phyloP scores from a whole-genome alignment of 75 land plant genomes.

The Sequoia sempervirens region DNA sequence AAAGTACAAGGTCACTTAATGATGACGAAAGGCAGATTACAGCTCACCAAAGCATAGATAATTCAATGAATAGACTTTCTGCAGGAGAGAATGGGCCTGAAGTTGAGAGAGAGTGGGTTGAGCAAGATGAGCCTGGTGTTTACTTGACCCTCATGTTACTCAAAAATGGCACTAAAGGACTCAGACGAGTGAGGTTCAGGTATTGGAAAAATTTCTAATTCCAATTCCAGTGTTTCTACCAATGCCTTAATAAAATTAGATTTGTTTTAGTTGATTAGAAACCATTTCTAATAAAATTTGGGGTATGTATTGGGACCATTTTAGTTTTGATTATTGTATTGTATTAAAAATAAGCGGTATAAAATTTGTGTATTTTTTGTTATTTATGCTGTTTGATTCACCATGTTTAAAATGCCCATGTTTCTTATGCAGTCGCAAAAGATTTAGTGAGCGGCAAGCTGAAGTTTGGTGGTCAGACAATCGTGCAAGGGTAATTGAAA shows the following conservation, averaged over 20 bases:
- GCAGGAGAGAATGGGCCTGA: conserved; percentile 20
- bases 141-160: conserved; percentile 57
- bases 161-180: conserved; percentile 52
- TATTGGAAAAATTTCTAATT: conserved; percentile 15
- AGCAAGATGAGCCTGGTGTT: conserved; percentile 83
- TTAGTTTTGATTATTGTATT: background rate
- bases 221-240: background rate
- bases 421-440: conserved; percentile 55
- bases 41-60: conserved; percentile 18
- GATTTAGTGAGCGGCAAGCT: conserved; percentile 80
- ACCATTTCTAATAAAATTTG: background rate
- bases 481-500: conserved; percentile 65
- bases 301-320: background rate
- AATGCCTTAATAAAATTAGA: background rate
- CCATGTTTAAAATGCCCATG: background rate
- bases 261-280: background rate
- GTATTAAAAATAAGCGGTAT: background rate
- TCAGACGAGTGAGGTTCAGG: conserved; percentile 83
- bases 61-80: conserved; percentile 13
- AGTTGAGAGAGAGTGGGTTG: conserved; percentile 52
- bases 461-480: conserved; percentile 89
- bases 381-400: background rate
- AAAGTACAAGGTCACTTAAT: conserved; percentile 6
- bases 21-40: conserved; percentile 18
- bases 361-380: background rate